Conservation (phyloP, 108 stramenopile species). For the Chaetoceros tenuissimus region DNA sequence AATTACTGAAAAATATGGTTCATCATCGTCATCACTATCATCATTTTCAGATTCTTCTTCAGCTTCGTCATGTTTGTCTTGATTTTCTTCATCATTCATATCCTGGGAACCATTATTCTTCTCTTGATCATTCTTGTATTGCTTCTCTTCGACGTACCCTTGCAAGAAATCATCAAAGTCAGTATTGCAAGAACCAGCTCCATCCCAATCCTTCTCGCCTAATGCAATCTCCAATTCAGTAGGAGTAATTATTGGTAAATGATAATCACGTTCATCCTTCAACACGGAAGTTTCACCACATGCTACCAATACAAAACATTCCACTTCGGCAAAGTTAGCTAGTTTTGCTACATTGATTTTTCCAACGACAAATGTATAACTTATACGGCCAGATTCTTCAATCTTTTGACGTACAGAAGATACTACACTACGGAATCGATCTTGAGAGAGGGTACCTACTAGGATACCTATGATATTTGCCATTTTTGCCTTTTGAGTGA, state of each 20-base stretch:
- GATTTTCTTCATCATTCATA: slow-evolving; percentile 3
- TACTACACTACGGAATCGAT: slow-evolving; percentile 61
- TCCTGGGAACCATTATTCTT: neutral
- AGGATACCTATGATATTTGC: slow-evolving; percentile 86
- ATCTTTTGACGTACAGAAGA: slow-evolving; percentile 45
- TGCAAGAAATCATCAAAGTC: slow-evolving; percentile 68
- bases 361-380: slow-evolving; percentile 90
- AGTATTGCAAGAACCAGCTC: slow-evolving; percentile 54
- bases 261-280: slow-evolving; percentile 58
- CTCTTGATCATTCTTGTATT: slow-evolving; percentile 1
- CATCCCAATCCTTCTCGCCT: slow-evolving; percentile 79
- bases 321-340: slow-evolving; percentile 93
- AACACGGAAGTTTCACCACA: slow-evolving; percentile 81
- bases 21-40: slow-evolving; percentile 40
- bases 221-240: slow-evolving; percentile 90
- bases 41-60: slow-evolving; percentile 2
- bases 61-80: slow-evolving; percentile 12
- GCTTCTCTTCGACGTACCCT: no score
- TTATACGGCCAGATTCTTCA: slow-evolving; percentile 61
- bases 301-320: slow-evolving; percentile 88
- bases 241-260: slow-evolving; percentile 84
- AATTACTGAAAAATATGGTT: slow-evolving; percentile 78
- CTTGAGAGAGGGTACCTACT: slow-evolving; percentile 77
- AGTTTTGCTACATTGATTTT: slow-evolving; percentile 90
- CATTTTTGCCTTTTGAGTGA: slow-evolving; percentile 79